Conservation (phyloP, 352 stramenopile genomes). For the Phytopythium litorale region DNA sequence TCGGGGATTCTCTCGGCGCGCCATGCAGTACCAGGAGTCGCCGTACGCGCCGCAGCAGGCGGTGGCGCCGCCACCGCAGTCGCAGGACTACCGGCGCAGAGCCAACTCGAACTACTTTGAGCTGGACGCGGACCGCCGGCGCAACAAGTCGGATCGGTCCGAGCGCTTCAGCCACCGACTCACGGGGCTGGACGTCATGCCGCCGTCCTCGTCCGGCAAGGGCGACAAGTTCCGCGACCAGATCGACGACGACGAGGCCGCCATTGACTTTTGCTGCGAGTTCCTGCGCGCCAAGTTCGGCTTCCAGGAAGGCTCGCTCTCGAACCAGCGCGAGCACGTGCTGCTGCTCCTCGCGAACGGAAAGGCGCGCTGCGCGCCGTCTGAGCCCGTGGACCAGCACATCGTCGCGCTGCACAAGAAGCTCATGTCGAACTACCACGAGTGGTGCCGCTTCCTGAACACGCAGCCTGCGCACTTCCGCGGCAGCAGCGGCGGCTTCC, state of each 20-base stretch:
- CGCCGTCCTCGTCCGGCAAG: constrained; percentile 3
- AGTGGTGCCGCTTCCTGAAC: constrained; percentile 73
- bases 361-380: constrained; percentile 46
- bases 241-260: constrained; percentile 66
- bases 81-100: constrained; percentile 37
- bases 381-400: constrained; percentile 49
- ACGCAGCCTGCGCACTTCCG: constrained; percentile 72
- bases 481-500: constrained; percentile 10
- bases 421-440: constrained; percentile 68
- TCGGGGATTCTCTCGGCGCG: neutral
- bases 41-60: neutral
- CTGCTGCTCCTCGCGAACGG: constrained; percentile 76
- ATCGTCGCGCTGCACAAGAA: constrained; percentile 64
- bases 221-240: constrained; percentile 37
- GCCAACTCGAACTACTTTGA: constrained; percentile 86
- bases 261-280: constrained; percentile 81
- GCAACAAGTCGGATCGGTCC: constrained; percentile 66
- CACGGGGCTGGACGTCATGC: constrained; percentile 51
- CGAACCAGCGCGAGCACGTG: constrained; percentile 83
- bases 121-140: constrained; percentile 63
- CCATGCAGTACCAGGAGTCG: constrained; percentile 4
- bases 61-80: neutral
- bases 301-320: constrained; percentile 79
- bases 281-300: constrained; percentile 78
- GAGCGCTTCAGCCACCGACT: constrained; percentile 57